Conservation (phyloP, 208 protist genomes). For the Tritrichomonas foetus region DNA sequence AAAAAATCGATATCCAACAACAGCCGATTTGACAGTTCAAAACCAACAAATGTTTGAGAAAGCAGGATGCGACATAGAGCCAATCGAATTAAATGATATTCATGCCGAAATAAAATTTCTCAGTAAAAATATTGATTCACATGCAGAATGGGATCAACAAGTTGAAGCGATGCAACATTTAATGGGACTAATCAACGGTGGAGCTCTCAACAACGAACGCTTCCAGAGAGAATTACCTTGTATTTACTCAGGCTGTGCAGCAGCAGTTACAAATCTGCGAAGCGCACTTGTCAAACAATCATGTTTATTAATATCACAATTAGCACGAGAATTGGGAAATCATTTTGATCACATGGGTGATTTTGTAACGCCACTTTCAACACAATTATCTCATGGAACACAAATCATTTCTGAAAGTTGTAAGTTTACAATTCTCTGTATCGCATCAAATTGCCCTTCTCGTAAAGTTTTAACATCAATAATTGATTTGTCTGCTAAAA, state of each 20-base stretch:
- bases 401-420: conserved; percentile 19
- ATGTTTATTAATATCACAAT: background rate
- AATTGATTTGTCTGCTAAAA: background rate
- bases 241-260: background rate
- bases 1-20: too few species aligned
- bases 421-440: background rate
- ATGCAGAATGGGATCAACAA: background rate
- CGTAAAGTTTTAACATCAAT: conserved; percentile 3
- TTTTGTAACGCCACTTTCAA: background rate
- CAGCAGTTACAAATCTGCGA: background rate
- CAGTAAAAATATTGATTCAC: background rate
- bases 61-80: background rate
- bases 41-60: background rate
- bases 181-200: conserved; percentile 17
- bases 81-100: background rate
- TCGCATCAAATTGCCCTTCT: background rate
- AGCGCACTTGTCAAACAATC: background rate
- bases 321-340: background rate
- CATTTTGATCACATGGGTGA: background rate
- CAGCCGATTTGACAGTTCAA: too few species aligned
- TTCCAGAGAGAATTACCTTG: background rate
- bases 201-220: background rate
- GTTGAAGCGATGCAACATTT: background rate
- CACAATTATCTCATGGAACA: background rate
- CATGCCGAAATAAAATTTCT: background rate